Conservation (phyloP, 805 yeast genomes). For the Vanderwaltozyma polyspora region DNA sequence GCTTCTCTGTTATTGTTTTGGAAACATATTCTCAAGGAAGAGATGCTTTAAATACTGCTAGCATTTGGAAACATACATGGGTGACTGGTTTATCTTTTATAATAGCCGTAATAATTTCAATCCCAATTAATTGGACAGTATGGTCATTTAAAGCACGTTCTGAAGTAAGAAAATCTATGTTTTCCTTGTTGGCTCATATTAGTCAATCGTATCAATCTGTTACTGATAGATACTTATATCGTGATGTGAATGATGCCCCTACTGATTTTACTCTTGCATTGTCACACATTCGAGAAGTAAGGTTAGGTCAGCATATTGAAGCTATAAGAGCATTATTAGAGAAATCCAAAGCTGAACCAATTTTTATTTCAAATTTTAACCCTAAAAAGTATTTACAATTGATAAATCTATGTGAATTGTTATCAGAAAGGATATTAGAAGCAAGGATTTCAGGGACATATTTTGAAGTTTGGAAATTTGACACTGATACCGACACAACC, state of each 20-base stretch:
- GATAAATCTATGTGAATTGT: conserved; percentile 29
- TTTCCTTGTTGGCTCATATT: conserved; percentile 32
- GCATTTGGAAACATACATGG: conserved; percentile 32
- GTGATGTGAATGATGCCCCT: conserved; percentile 37
- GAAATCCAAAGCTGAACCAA: conserved; percentile 30
- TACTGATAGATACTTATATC: conserved; percentile 37
- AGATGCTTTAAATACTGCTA: conserved; percentile 9
- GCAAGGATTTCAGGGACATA: conserved; percentile 39
- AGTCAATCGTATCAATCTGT: conserved; percentile 38
- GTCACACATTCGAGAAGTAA: conserved; percentile 37
- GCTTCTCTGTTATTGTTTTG: conserved; percentile 32
- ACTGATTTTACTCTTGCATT: conserved; percentile 34
- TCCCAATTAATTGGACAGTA: conserved; percentile 33
- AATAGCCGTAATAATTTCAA: conserved; percentile 30
- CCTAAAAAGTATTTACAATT: conserved; percentile 25
- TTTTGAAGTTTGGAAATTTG: conserved; percentile 37
- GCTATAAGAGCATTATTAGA: conserved; percentile 30
- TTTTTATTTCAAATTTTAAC: conserved; percentile 28
- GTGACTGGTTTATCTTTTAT: conserved; percentile 29
- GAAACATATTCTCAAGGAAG: conserved; percentile 19
- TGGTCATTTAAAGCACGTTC: conserved; percentile 39
- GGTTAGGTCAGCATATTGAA: conserved; percentile 34
- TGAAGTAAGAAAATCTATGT: conserved; percentile 31
- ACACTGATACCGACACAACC: conserved; percentile 29
- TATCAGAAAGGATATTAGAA: conserved; percentile 35